Conservation (phyloP, 148 eudicot genomes). For the Spergularia marina region DNA sequence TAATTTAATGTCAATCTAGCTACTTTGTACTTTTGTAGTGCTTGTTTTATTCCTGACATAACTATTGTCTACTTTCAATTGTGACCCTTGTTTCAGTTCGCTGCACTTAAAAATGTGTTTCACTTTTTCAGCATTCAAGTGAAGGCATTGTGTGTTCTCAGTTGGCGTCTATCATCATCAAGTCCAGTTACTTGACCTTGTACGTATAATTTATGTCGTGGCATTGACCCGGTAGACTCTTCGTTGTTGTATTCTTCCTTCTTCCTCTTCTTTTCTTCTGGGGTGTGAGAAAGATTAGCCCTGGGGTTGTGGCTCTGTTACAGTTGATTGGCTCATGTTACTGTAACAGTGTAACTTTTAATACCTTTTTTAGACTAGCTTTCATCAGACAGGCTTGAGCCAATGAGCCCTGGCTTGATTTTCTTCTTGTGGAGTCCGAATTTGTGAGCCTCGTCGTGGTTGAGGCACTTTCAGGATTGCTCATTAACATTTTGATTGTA, state of each 20-base stretch:
- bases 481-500: too few relatives aligned
- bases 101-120: background rate
- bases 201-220: slow-evolving; percentile 22
- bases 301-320: background rate
- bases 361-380: too few relatives aligned
- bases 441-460: too few relatives aligned
- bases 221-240: background rate
- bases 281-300: slow-evolving; percentile 11
- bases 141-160: slow-evolving; percentile 8
- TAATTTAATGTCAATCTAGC: too few relatives aligned
- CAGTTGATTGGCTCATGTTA: background rate
- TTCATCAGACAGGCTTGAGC: too few relatives aligned
- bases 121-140: slow-evolving; percentile 15
- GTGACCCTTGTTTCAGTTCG: background rate
- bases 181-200: slow-evolving; percentile 20
- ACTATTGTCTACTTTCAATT: background rate
- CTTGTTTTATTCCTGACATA: too few relatives aligned
- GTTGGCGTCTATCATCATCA: background rate
- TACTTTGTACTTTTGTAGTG: too few relatives aligned
- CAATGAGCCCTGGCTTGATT: too few relatives aligned
- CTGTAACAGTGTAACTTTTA: too few relatives aligned
- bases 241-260: background rate
- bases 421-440: too few relatives aligned
- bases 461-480: too few relatives aligned
- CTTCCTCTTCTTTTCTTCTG: background rate